Evolutionary conservation across 352 stramenopile genomes (phyloP).

Genomic region (Phytophthora brassicae): DNA sequence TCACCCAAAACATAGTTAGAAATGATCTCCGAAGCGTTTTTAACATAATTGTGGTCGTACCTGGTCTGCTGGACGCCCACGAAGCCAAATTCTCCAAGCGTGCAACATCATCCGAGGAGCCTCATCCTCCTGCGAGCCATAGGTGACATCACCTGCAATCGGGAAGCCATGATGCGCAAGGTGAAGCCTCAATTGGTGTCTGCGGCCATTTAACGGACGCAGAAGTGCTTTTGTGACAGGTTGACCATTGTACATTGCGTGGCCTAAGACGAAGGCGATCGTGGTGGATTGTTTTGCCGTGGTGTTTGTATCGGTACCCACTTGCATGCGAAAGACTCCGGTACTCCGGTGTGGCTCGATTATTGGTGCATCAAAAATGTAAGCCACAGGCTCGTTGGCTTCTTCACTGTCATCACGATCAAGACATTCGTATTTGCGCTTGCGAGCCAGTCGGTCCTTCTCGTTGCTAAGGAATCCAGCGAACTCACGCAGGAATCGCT

Average conservation of each 20-base stretch:
- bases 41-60: constrained; percentile 16
- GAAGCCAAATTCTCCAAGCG: constrained; percentile 81
- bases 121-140: constrained; percentile 56
- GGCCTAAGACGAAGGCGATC: constrained; percentile 75
- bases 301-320: constrained; percentile 39
- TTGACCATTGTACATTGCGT: constrained; percentile 51
- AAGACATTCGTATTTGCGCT: constrained; percentile 57
- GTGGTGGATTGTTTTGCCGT: constrained; percentile 64
- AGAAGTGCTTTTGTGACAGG: constrained; percentile 84
- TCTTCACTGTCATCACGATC: constrained; percentile 26
- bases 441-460: constrained; percentile 39
- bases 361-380: constrained; percentile 80
- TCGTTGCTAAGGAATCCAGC: constrained; percentile 54
- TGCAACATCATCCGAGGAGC: constrained; percentile 86
- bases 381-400: constrained; percentile 55
- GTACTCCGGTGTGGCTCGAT: constrained; percentile 50
- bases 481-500: constrained; percentile 56
- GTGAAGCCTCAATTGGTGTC: constrained; percentile 87
- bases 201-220: constrained; percentile 71
- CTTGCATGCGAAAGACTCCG: constrained; percentile 69
- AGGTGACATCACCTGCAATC: constrained; percentile 79
- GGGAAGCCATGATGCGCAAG: constrained; percentile 72
- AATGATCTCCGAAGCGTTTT: neutral
- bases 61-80: constrained; percentile 39
- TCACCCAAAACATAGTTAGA: constrained; percentile 7